Evolutionary conservation across 768 basidiomycete species (phyloP).

Genomic region (Tephrocybe sp.): DNA sequence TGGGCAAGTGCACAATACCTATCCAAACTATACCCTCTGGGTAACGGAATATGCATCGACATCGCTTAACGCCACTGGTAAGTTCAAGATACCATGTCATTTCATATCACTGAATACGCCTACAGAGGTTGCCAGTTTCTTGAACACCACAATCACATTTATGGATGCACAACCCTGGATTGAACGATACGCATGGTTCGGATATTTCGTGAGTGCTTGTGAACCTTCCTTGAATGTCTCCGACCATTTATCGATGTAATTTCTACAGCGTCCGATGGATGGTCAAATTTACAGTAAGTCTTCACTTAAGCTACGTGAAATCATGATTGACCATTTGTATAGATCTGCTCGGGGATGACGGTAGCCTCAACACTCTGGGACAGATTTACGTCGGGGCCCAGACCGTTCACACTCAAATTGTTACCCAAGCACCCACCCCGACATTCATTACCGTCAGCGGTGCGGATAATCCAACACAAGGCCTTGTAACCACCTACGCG

Average conservation of each 20-base stretch:
- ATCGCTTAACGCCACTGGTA: conserved; percentile 43
- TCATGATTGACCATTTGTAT: conserved; percentile 1
- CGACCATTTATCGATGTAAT: not conserved
- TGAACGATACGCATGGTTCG: conserved; percentile 69
- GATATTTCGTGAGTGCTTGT: conserved; percentile 39
- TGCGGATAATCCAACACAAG: conserved; percentile 34
- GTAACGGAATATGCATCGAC: conserved; percentile 66
- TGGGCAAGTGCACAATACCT: conserved; percentile 50
- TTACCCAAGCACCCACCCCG: conserved; percentile 25
- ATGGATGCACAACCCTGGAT: conserved; percentile 57
- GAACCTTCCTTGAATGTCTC: not conserved
- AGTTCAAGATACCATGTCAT: too few species aligned
- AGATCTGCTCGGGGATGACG: conserved; percentile 46
- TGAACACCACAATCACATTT: conserved; percentile 57
- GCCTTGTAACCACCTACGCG: conserved; percentile 35
- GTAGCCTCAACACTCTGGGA: conserved; percentile 44
- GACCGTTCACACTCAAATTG: conserved; percentile 39
- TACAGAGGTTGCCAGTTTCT: conserved; percentile 48
- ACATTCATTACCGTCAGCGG: conserved; percentile 34
- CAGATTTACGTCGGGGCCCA: conserved; percentile 46
- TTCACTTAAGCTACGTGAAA: not conserved
- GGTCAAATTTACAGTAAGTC: conserved; percentile 43
- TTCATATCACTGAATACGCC: too few species aligned
- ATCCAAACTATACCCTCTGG: conserved; percentile 55
- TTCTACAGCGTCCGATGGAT: conserved; percentile 38